Conservation (phyloP, 2,329 filamentous ascomycete species). For the Sarocladium kiliense region DNA sequence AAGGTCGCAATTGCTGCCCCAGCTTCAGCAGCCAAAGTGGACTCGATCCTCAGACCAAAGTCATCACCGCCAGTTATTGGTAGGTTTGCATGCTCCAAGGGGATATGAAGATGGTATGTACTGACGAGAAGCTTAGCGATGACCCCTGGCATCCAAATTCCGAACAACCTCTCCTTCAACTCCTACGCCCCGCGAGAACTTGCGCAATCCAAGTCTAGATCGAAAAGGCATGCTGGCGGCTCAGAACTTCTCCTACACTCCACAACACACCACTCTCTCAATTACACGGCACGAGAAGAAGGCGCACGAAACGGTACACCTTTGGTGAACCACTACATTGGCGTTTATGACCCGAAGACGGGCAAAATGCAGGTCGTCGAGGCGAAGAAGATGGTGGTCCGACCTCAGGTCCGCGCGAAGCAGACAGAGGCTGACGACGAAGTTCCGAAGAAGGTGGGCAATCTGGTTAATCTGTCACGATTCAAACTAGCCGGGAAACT, state of each 20-base stretch:
- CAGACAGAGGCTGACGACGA: slow-evolving; percentile 37
- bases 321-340: slow-evolving; percentile 58
- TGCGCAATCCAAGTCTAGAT: slow-evolving; percentile 21
- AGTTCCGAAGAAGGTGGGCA: slow-evolving; percentile 21
- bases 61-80: slow-evolving; percentile 49
- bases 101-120: background rate
- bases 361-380: slow-evolving; percentile 56
- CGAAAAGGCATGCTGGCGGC: slow-evolving; percentile 34
- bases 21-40: slow-evolving; percentile 36
- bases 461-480: background rate
- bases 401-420: slow-evolving; percentile 52
- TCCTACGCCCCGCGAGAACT: slow-evolving; percentile 39
- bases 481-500: slow-evolving; percentile 7
- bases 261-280: slow-evolving; percentile 48
- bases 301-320: slow-evolving; percentile 23
- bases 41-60: slow-evolving; percentile 39
- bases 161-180: slow-evolving; percentile 36
- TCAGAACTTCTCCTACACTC: slow-evolving; percentile 54
- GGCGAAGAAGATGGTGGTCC: slow-evolving; percentile 59
- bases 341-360: slow-evolving; percentile 56
- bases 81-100: slow-evolving; percentile 23
- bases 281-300: slow-evolving; percentile 54
- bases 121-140: slow-evolving; percentile 24
- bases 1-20: slow-evolving; percentile 45
- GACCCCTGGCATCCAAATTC: slow-evolving; percentile 30